A percentile compares a stretch with the other conserved stretches of the same genome.
These are phyloP conservation scores for Hydnum rufescens DNA, from an alignment of 768 basidiomycete species.

Conservation along the genomic window DNA sequence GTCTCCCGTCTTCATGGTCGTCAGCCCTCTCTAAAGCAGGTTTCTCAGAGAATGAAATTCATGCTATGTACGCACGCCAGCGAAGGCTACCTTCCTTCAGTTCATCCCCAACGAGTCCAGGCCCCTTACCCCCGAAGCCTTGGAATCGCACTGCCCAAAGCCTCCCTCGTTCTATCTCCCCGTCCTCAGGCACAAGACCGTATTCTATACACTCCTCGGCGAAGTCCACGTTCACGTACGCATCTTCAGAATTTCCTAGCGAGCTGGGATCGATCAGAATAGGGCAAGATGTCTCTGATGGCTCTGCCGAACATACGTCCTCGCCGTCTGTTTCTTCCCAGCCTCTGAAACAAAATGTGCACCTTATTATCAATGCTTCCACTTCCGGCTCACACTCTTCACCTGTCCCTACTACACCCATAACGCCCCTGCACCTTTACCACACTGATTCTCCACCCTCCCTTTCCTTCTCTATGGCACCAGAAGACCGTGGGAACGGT, in stretches of 20 bases:
- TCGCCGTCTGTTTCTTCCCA: background rate
- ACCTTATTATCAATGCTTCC: background rate
- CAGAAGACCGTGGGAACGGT: background rate
- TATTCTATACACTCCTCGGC: slow-evolving; percentile 1
- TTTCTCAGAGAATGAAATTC: slow-evolving; percentile 6
- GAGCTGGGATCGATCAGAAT: background rate
- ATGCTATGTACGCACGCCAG: slow-evolving; percentile 7
- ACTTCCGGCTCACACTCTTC: background rate
- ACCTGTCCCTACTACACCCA: background rate
- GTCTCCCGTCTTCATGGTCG: slow-evolving; percentile 8
- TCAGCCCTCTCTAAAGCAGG: slow-evolving; percentile 6
- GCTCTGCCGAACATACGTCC: background rate
- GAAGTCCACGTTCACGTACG: background rate
- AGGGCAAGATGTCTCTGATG: background rate
- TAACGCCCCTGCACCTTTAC: background rate
- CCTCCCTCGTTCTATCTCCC: background rate
- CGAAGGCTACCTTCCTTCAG: background rate
- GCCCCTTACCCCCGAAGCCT: background rate
- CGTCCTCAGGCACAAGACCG: background rate
- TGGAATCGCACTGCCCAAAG: background rate
- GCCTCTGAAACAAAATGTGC: background rate
- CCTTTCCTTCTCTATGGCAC: no score
- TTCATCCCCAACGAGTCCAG: background rate
- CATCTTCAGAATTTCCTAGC: background rate
- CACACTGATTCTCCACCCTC: no score